A percentile compares a stretch with the other conserved stretches of the same genome.
Conservation (phyloP, 768 basidiomycete genomes). For the Leccinum variicolor region DNA sequence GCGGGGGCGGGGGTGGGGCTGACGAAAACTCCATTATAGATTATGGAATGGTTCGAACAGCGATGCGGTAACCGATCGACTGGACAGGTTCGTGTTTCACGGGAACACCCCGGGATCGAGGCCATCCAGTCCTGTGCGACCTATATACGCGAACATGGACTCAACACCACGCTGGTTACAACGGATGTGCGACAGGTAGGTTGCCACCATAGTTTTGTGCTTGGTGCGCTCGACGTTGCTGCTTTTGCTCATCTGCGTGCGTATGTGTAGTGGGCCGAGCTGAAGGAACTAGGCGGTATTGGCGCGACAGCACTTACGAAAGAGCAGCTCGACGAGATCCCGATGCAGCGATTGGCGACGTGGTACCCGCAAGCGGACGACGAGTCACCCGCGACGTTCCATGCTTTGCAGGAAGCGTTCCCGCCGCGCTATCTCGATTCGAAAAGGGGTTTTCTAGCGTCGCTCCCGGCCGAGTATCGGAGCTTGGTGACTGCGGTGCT, state of each 20-base stretch:
- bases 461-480: conserved; percentile 37
- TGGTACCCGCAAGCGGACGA: conserved; percentile 28
- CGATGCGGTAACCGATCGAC: conserved; percentile 12
- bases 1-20: neutral
- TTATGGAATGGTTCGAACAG: conserved; percentile 42
- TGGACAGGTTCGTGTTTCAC: neutral
- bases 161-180: conserved; percentile 41
- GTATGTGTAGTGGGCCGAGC: conserved; percentile 36
- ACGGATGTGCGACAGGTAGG: conserved; percentile 41
- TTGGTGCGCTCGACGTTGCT: neutral
- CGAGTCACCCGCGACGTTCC: conserved; percentile 27
- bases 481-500: conserved; percentile 33
- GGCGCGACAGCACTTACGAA: conserved; percentile 43
- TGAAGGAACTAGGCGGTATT: conserved; percentile 40
- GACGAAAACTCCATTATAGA: conserved; percentile 23
- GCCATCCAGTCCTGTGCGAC: conserved; percentile 42
- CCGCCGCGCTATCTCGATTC: conserved; percentile 35
- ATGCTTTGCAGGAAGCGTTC: conserved; percentile 38
- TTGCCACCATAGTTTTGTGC: neutral
- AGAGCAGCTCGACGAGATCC: conserved; percentile 35
- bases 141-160: conserved; percentile 40
- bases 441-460: conserved; percentile 31
- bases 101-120: conserved; percentile 43
- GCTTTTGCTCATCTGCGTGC: neutral
- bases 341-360: conserved; percentile 29